Conservation (phyloP, 202 grass and related monocot genomes). For the Zizania palustris region DNA sequence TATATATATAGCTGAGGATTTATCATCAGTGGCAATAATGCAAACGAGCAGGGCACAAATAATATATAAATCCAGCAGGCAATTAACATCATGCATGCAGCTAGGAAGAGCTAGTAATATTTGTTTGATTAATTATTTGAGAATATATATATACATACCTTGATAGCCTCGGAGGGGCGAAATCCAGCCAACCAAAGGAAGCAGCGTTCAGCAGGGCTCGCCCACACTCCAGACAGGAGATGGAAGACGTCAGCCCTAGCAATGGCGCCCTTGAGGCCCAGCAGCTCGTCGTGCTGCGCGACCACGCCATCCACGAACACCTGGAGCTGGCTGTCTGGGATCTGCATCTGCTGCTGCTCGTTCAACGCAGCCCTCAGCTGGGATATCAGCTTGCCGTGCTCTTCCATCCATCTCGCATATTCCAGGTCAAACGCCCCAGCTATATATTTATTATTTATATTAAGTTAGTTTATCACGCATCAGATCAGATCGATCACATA, state of each 20-base stretch:
- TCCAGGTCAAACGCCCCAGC: conserved; percentile 67
- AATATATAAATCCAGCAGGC: too few relatives aligned
- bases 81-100: too few relatives aligned
- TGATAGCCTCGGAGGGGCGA: conserved; percentile 75
- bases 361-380: conserved; percentile 65
- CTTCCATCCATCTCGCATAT: conserved; percentile 76
- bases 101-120: too few relatives aligned
- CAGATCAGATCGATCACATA: neutral
- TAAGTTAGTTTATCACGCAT: neutral
- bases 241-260: conserved; percentile 72
- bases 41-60: too few relatives aligned
- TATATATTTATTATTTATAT: too few relatives aligned
- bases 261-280: conserved; percentile 54
- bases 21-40: too few relatives aligned
- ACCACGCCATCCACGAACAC: conserved; percentile 51
- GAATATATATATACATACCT: conserved; percentile 44
- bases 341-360: too few relatives aligned
- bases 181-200: conserved; percentile 92
- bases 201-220: conserved; percentile 74
- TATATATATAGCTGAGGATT: too few relatives aligned
- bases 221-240: conserved; percentile 75
- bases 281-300: conserved; percentile 63
- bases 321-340: conserved; percentile 64
- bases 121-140: neutral
- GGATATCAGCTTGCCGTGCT: conserved; percentile 71